Base-by-base conservation (phyloP, 2,329 filamentous ascomycete genomes). In the Leptosphaerulina australis region DNA sequence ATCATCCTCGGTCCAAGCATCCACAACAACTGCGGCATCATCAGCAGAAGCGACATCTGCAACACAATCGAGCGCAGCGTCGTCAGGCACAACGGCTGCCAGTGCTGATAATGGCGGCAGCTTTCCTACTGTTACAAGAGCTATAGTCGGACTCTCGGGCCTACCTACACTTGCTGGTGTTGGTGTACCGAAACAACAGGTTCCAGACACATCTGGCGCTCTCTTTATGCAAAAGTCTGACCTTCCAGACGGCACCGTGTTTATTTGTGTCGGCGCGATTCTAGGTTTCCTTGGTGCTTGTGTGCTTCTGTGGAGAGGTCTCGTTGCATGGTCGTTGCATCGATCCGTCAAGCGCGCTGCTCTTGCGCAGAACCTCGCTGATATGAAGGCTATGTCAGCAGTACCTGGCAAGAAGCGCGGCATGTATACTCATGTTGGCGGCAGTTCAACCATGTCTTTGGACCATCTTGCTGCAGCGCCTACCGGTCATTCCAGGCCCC, bases 201-300 rank as follows among this genome's bases (percentile, higher is more conserved):
- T 97, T 2, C 94, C 94, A 6, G 88, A 91, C 20, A 96, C 90
- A 3, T 81, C 83, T 29, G 84, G 88, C 66, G 94, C 94, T 4
- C 91, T 93, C 12, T 99, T 90, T 70, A 96, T 97, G 90, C 87
- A 92, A 68, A 86, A 87, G 65, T 95, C 91, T 0, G 86, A 76
- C 44, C 80, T 92, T 9, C 94, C 94, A 2, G 89, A 97, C 66
- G 94, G 94, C 45, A 97, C 93, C 3, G 88, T 99, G 51, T 99
- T 99, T 77, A 99, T 99, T 64, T 88, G 86, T 17, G 94, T 97
- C 1, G 94, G 94, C 35, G 88, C 91, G 20, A 87, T 91, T 21
- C 83, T 99, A 5, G 94, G 90, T 12, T 87, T 91, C 59, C 84
- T 97, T 57, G 90, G 86, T 9, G 78, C 91, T 7, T 86, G 85